phyloP scores from a whole-genome alignment of 768 basidiomycete species.

The Saitozyma podzolica region DNA sequence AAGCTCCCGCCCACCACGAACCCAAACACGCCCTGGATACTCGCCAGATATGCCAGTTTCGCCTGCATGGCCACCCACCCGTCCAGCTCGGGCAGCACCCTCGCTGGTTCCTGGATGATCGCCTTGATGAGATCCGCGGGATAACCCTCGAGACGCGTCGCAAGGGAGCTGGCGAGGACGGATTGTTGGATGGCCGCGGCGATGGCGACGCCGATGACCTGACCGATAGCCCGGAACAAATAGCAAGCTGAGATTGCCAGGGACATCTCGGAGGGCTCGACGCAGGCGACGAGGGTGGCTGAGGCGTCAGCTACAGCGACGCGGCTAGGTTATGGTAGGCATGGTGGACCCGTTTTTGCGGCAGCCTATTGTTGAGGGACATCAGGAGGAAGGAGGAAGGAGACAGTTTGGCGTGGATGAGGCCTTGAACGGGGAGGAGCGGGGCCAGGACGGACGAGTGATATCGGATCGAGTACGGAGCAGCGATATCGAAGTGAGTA shows the following conservation, averaged over 20 bases:
- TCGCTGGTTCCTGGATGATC: conserved; percentile 39
- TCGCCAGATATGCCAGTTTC: conserved; percentile 33
- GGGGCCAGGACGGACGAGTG: too few relatives aligned
- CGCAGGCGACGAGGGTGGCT: conserved; percentile 16
- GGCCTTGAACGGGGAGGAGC: neutral
- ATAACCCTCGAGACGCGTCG: conserved; percentile 4
- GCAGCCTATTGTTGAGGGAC: neutral
- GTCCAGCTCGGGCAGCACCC: conserved; percentile 26
- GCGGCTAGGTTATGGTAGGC: neutral
- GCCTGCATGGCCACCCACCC: conserved; percentile 20
- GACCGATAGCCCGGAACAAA: conserved; percentile 46
- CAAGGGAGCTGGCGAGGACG: conserved; percentile 25
- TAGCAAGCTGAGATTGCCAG: conserved; percentile 48
- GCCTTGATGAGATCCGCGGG: conserved; percentile 15
- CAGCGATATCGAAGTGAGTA: too few relatives aligned
- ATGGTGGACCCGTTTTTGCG: neutral
- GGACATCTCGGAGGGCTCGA: conserved; percentile 27
- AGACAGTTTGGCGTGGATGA: neutral
- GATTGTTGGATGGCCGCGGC: conserved; percentile 45
- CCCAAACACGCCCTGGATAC: conserved; percentile 38
- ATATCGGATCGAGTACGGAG: too few relatives aligned
- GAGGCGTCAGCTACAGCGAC: neutral
- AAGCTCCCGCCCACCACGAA: conserved; percentile 30
- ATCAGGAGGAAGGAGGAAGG: neutral
- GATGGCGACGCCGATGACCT: conserved; percentile 45